Base-by-base conservation (phyloP, 1,284 basidiomycete genomes). In the Moesziomyces sp. region DNA sequence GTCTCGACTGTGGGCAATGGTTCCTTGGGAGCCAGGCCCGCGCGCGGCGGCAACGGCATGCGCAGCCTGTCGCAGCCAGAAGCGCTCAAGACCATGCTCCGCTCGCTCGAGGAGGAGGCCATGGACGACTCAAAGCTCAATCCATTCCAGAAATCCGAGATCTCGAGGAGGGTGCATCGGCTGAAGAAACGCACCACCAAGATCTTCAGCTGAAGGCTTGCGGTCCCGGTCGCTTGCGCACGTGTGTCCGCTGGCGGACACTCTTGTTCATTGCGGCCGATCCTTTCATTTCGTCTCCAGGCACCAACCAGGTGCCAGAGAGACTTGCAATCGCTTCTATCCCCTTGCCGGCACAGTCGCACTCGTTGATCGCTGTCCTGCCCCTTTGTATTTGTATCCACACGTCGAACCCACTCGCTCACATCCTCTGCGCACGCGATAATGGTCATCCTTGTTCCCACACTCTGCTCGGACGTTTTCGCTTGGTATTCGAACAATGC, bases 71-170 rank as follows among this genome's bases (percentile, higher is more conserved):
- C 43, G 6, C 52, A 57, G 38, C 64, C 64, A 5, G 54, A 70
- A 18, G 59, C 68, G 21, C 46, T 71, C 18, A 65, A 47, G 49
- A 52, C 47, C 7, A 67, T 70, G n/a, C 46, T 74, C 3, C 51
- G 47, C 8, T 63, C 63, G 14, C 50, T 71, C 23, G 68, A 71
- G 42, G 60, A 71, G 42, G 67, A 71, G 44, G 68, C 64, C 3
- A 19, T 64, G 54, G 64, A 68, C 21, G 68, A 75, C 35, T n/a
- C 46, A 16, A 57, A 57, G 24, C 50, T 70, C 52, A 70, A 40
- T 26, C 35, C 23, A n/a, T 38, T 72, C 9, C 55, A 72, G n/a
- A 72, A 62, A 43, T 58, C 58, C n/a, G 69, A 72, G 42, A 62
- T 65, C 49, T 59, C 53, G 24, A 59, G 69, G 16, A 66, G 56